These are phyloP conservation scores for Pelargonium hybrid DNA, from an alignment of 441 rosid species.

Conservation along the genomic window DNA sequence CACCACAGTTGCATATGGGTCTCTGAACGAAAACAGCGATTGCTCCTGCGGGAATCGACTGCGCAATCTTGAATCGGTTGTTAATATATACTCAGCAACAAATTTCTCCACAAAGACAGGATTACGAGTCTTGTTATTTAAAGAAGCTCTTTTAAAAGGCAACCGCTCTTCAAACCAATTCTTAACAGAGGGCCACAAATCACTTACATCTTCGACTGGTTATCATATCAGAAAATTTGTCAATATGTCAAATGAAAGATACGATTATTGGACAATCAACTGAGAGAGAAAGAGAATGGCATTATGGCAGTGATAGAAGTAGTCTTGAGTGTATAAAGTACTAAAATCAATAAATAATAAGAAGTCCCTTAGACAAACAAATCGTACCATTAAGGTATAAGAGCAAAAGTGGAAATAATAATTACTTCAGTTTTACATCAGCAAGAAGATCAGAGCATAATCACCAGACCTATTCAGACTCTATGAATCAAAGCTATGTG, in stretches of 20 bases:
- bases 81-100: slow-evolving; percentile 68
- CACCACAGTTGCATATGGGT: slow-evolving; percentile 84
- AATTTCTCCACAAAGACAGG: slow-evolving; percentile 64
- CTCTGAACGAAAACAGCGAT: slow-evolving; percentile 75
- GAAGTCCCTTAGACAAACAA: neutral
- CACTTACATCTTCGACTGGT: slow-evolving; percentile 90
- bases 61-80: slow-evolving; percentile 86
- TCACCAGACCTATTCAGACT: neutral
- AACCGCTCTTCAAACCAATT: slow-evolving; percentile 53
- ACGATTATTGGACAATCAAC: neutral
- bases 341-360: neutral
- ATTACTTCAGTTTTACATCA: neutral
- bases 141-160: slow-evolving; percentile 61
- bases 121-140: slow-evolving; percentile 88
- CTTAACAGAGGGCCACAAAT: slow-evolving; percentile 82
- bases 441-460: neutral
- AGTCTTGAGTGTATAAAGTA: too few relatives aligned
- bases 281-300: neutral
- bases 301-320: too few relatives aligned
- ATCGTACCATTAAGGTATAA: neutral
- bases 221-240: slow-evolving; percentile 10
- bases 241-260: neutral
- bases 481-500: neutral
- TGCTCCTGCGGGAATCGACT: slow-evolving; percentile 94
- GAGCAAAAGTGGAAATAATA: neutral